These are phyloP conservation scores for Phytophthora quininea DNA, from an alignment of 352 stramenopile genomes.

Conservation along the genomic window DNA sequence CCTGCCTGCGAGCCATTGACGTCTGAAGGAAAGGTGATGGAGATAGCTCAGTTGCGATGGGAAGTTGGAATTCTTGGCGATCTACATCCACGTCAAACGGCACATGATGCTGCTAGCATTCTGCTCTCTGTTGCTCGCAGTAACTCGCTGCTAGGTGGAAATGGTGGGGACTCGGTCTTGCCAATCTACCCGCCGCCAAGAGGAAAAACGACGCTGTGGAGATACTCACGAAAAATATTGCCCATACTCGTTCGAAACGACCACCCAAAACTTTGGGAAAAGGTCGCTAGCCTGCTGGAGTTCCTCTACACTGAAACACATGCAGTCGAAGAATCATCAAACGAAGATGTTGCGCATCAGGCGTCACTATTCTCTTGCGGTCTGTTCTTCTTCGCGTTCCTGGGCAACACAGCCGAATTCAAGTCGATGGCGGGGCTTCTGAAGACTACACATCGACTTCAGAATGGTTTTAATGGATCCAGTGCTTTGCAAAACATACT, in stretches of 20 bases:
- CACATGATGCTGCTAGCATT: conserved; percentile 72
- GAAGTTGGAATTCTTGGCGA: conserved; percentile 65
- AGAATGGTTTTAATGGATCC: conserved; percentile 52
- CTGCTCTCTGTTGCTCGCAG: conserved; percentile 66
- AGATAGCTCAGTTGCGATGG: conserved; percentile 83
- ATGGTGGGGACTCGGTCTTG: conserved; percentile 13
- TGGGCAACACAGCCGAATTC: conserved; percentile 52
- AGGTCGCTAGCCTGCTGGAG: conserved; percentile 63
- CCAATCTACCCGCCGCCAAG: conserved; percentile 66
- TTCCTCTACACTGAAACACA: conserved; percentile 57
- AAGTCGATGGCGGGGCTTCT: conserved; percentile 66
- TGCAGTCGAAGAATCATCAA: conserved; percentile 16
- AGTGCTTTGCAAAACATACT: conserved; percentile 89
- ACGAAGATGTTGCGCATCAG: conserved; percentile 45
- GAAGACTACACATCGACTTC: conserved; percentile 67
- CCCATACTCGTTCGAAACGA: conserved; percentile 58
- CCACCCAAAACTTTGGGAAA: conserved; percentile 58
- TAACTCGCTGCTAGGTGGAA: conserved; percentile 54
- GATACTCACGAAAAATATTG: conserved; percentile 50
- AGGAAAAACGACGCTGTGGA: conserved; percentile 58
- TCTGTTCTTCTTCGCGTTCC: conserved; percentile 80
- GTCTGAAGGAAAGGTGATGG: conserved; percentile 48
- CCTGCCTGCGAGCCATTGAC: conserved; percentile 35
- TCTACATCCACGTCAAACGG: conserved; percentile 58
- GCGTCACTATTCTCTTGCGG: conserved; percentile 65